phyloP scores from a whole-genome alignment of 169 alveolate genomes.

The Plasmodium blacklocki region DNA sequence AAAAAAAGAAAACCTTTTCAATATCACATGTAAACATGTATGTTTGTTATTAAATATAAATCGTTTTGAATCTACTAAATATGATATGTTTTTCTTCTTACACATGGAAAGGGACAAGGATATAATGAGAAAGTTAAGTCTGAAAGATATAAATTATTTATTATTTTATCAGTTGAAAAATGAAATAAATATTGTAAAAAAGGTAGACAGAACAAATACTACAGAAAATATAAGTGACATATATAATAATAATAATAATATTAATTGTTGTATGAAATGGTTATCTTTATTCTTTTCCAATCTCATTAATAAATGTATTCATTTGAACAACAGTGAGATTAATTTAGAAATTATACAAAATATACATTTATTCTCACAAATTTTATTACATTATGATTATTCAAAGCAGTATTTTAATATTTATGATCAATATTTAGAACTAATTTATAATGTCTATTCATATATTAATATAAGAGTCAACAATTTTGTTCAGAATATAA shows the following conservation, averaged over 20 bases:
- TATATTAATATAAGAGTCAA: slow-evolving; percentile 3
- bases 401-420: slow-evolving; percentile 19
- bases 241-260: not conserved
- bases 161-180: slow-evolving; percentile 63
- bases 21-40: slow-evolving; percentile 33
- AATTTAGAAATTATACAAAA: slow-evolving; percentile 32
- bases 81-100: slow-evolving; percentile 51
- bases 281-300: not conserved
- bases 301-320: not conserved
- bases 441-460: slow-evolving; percentile 45
- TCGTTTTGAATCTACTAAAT: slow-evolving; percentile 33
- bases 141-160: slow-evolving; percentile 41
- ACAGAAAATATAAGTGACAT: too few relatives aligned
- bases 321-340: not conserved
- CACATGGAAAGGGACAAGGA: slow-evolving; percentile 1
- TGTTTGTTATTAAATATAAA: slow-evolving; percentile 54
- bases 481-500: slow-evolving; percentile 7
- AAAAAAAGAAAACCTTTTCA: slow-evolving; percentile 10
- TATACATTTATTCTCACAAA: slow-evolving; percentile 29
- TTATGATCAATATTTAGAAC: slow-evolving; percentile 51
- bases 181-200: slow-evolving; percentile 1
- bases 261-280: too few relatives aligned
- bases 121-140: not conserved
- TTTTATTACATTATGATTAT: slow-evolving; percentile 51
- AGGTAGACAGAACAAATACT: too few relatives aligned